Evolutionary conservation across 1,284 basidiomycete species (phyloP), one percentile per base, ranked within the genome.

Genomic region (Ustanciosporium gigantosporum): DNA sequence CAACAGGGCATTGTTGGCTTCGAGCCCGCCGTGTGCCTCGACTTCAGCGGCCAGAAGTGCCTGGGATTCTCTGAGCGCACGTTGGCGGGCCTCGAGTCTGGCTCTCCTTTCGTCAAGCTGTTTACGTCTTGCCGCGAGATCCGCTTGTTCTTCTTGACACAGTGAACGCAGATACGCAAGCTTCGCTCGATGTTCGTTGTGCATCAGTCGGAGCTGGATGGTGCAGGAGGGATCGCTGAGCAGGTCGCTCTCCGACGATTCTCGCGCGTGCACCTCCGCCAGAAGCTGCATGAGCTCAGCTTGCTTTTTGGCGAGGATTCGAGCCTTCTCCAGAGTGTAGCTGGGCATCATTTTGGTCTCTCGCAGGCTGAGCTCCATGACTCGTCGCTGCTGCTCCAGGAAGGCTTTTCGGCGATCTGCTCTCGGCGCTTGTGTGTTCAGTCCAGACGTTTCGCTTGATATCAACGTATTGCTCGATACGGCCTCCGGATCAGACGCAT

Each of bases 321-420:
- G 43, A 7, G 61, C 56, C 25, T 61, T 36, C 14, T 51, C 50
- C 13, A 66, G 44, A 0, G 41, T 57, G 29, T 65, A 68, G 57
- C 57, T 66, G 7, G 39, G 48, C 60, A 58, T 62, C 66, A 68
- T 65, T 42, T 46, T 52, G 24, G 66, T 68, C 42, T 65, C 66
- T 19, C 57, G 51, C 23, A 60, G 37, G 35, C 62, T 66, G 22
- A 51, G 51, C 37, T 66, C 57, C 14, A 57, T 46, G 3, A 31
- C 61, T 1, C 51, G 56, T 9, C 43, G 38, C 27, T 60, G 51
- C 36, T 65, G 56, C 22, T 55, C 50, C 19, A 56, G 50, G 31
- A 60, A 65, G 6, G 46, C 49, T 19, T 41, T 55, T 25, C 61
- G 56, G 35, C 46, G 40, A 20, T 59, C 52, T 29, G 27, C n/a